Evolutionary conservation across 768 basidiomycete species (phyloP), one percentile per base, ranked within the genome.

Genomic region (Trametes punicea): DNA sequence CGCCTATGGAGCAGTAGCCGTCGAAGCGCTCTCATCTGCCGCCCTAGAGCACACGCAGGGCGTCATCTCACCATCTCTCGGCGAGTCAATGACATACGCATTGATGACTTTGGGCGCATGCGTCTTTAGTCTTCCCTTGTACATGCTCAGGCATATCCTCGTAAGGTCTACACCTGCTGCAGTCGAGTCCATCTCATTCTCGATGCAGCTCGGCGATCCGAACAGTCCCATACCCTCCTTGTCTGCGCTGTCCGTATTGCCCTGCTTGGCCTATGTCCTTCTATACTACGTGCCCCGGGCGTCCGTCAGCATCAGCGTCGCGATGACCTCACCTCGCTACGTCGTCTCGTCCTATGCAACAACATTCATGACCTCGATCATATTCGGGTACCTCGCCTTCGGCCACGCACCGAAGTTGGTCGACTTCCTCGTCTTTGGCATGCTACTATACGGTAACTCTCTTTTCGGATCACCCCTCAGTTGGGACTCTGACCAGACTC

Each of bases 391-490:
- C 33, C 72, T 89, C 48, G 80, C 80, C 20, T 90, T 89, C 59
- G 80, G 81, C n/a, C 81, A 84, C 46, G 73, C 70, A 36, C 83
- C 80, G 1, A 71, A 75, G 30, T 81, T 81, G 75, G 76, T 75
- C 2, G 92, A 94, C 63, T 58, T 82, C 7, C 63, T 81, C 1
- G 75, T 90, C 6, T 83, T 77, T 0, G 60, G 71, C 5, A 70
- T 87, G 27, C 77, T 92, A 20, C 85, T 83, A 66, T 77, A 82
- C 46, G 90, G 91, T 89, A 62, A 34, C 79, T 57, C 11, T 13
- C 26, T n/a, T 26, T 13, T 11, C 10, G 11, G 15, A 3, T 23
- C 2, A n/a, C 1, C n/a, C 7, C 23, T 21, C 3, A 3, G 20
- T 23, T 15, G 18, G 36, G 16, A 42, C 42, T 27, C 18, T 25